Percentiles rank a stretch among this genome's conserved stretches.
These are phyloP conservation scores for Cutaneotrichosporon curvatum DNA, from an alignment of 1,284 basidiomycete genomes.

Conservation along the genomic window DNA sequence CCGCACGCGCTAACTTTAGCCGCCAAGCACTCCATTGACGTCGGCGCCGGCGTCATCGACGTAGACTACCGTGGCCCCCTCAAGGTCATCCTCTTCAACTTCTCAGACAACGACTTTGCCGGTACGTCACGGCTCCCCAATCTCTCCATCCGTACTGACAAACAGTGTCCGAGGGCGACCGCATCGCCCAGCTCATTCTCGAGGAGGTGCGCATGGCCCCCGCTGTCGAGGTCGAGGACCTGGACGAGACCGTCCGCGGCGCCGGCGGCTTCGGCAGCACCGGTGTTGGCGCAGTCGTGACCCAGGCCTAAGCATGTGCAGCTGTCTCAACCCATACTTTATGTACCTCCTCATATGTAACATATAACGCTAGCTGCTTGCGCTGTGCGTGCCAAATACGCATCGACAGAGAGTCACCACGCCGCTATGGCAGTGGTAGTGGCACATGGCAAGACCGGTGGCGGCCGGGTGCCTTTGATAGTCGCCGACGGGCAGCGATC, in stretches of 20 bases:
- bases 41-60: slow-evolving; percentile 95
- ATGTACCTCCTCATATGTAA: too few species aligned
- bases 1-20: slow-evolving; percentile 56
- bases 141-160: background rate
- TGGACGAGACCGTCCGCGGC: slow-evolving; percentile 79
- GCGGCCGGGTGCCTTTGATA: too few species aligned
- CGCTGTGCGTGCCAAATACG: too few species aligned
- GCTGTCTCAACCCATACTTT: too few species aligned
- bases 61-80: slow-evolving; percentile 91
- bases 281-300: slow-evolving; percentile 48
- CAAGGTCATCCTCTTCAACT: slow-evolving; percentile 90
- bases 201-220: slow-evolving; percentile 85
- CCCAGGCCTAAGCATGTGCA: too few species aligned
- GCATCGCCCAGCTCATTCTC: slow-evolving; percentile 89
- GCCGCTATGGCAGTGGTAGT: too few species aligned
- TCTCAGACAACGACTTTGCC: slow-evolving; percentile 79
- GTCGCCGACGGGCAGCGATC: too few species aligned
- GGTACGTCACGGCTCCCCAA: slow-evolving; percentile 53
- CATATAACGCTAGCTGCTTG: too few species aligned
- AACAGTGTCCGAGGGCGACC: slow-evolving; percentile 76
- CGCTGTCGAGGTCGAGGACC: slow-evolving; percentile 73
- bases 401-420: too few species aligned
- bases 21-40: slow-evolving; percentile 95
- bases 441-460: too few species aligned
- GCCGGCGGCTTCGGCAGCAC: slow-evolving; percentile 89